A percentile compares a stretch with the other conserved stretches of the same genome.
These are phyloP conservation scores for Xylariaceae sp. DNA, from an alignment of 2,329 filamentous ascomycete genomes.

Conservation along the genomic window DNA sequence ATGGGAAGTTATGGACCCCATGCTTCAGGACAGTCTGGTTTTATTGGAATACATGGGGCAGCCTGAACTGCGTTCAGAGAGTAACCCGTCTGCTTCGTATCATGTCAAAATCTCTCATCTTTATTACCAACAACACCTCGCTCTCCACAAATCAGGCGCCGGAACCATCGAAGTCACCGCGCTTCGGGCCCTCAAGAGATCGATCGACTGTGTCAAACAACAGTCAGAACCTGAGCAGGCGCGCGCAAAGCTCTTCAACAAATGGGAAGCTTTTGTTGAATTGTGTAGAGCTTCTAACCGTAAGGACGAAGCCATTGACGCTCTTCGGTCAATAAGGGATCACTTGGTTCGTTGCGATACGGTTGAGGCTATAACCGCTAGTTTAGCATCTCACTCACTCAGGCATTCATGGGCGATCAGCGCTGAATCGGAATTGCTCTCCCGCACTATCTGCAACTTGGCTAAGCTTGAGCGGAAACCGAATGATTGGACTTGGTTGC, in stretches of 20 bases:
- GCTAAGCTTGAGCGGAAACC: constrained; percentile 55
- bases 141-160: constrained; percentile 43
- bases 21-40: constrained; percentile 52
- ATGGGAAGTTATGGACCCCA: constrained; percentile 55
- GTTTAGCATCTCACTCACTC: constrained; percentile 48
- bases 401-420: constrained; percentile 49
- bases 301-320: constrained; percentile 53
- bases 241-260: constrained; percentile 56
- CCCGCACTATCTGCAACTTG: constrained; percentile 55
- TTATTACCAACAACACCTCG: constrained; percentile 61
- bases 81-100: constrained; percentile 41
- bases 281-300: constrained; percentile 51
- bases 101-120: constrained; percentile 66
- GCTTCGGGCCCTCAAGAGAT: constrained; percentile 57
- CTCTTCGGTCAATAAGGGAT: constrained; percentile 58
- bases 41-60: constrained; percentile 52
- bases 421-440: constrained; percentile 50
- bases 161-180: constrained; percentile 42
- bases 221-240: constrained; percentile 53
- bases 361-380: constrained; percentile 49
- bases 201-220: constrained; percentile 58
- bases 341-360: constrained; percentile 57
- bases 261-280: constrained; percentile 64
- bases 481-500: constrained; percentile 52
- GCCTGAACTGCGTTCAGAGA: constrained; percentile 26